A percentile compares a stretch with the other conserved stretches of the same genome.
phyloP scores from a whole-genome alignment of 768 basidiomycete genomes.

The Rhizopogon rudus region DNA sequence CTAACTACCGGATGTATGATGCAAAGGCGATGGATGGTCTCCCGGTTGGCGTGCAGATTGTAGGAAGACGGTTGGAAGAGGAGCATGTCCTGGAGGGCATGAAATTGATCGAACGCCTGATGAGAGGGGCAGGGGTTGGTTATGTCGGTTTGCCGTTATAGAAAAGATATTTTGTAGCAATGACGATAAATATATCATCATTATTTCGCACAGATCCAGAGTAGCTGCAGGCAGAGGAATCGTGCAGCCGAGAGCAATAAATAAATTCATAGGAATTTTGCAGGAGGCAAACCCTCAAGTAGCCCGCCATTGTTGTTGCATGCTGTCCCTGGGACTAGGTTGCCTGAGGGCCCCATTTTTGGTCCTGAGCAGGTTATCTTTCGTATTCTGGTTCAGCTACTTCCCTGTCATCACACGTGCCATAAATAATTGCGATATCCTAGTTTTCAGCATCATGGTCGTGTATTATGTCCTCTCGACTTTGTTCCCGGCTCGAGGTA shows the following conservation, averaged over 20 bases:
- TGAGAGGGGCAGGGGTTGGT: slow-evolving; percentile 16
- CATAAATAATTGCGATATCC: slow-evolving; percentile 64
- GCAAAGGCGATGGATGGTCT: slow-evolving; percentile 37
- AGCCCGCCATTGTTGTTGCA: slow-evolving; percentile 62
- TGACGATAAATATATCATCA: not conserved
- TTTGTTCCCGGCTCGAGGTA: slow-evolving; percentile 3
- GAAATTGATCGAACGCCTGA: slow-evolving; percentile 31
- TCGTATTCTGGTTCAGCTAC: slow-evolving; percentile 88
- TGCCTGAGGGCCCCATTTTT: slow-evolving; percentile 72
- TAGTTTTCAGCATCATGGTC: slow-evolving; percentile 45
- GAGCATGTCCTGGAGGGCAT: slow-evolving; percentile 45
- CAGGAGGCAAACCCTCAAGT: slow-evolving; percentile 55
- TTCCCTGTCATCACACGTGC: slow-evolving; percentile 74
- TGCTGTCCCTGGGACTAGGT: slow-evolving; percentile 62
- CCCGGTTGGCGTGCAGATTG: slow-evolving; percentile 39
- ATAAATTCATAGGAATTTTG: not conserved
- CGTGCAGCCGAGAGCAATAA: too few relatives aligned
- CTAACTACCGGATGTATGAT: slow-evolving; percentile 38
- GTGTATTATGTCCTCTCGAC: slow-evolving; percentile 3
- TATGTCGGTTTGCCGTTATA: slow-evolving; percentile 22
- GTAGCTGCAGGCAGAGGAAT: too few relatives aligned
- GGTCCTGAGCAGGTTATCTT: slow-evolving; percentile 77
- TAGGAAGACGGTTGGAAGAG: slow-evolving; percentile 40
- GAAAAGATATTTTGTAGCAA: not conserved
- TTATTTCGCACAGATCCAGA: not conserved